A percentile compares a stretch with the other conserved stretches of the same genome.
Conservation (phyloP, 2,329 filamentous ascomycete genomes). For the Grosmannia penicillata region DNA sequence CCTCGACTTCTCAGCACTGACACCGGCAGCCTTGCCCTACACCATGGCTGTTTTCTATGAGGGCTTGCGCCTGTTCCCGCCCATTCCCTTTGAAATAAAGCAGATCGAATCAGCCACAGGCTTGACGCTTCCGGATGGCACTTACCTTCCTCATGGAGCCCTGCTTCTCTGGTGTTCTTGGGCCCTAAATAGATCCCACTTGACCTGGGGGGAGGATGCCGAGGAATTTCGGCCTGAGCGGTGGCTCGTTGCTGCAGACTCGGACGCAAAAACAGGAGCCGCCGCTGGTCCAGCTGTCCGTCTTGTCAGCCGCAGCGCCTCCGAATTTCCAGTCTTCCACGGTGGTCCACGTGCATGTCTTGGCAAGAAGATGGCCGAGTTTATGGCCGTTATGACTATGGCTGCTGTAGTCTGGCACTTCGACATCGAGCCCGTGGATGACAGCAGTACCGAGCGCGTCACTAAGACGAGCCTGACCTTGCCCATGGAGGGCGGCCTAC, state of each 20-base stretch:
- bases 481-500: conserved; percentile 48
- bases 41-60: conserved; percentile 49
- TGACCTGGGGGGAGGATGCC: conserved; percentile 42
- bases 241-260: conserved; percentile 29
- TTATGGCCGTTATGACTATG: conserved; percentile 41
- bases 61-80: conserved; percentile 44
- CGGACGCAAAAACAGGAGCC: neutral
- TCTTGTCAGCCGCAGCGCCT: conserved; percentile 28
- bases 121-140: conserved; percentile 42
- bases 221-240: conserved; percentile 40
- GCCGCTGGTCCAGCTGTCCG: no score
- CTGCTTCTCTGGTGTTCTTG: conserved; percentile 50
- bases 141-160: conserved; percentile 34
- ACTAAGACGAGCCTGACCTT: conserved; percentile 48
- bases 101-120: conserved; percentile 32
- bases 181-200: conserved; percentile 44
- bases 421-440: conserved; percentile 27
- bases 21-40: conserved; percentile 33
- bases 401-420: conserved; percentile 32
- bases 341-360: conserved; percentile 46
- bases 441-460: conserved; percentile 23
- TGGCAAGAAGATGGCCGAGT: conserved; percentile 50
- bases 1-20: conserved; percentile 20
- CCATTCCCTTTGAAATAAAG: conserved; percentile 52
- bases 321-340: conserved; percentile 51